Evolutionary conservation across 345 rosid species (phyloP).

Genomic region (Sapria himalayana): DNA sequence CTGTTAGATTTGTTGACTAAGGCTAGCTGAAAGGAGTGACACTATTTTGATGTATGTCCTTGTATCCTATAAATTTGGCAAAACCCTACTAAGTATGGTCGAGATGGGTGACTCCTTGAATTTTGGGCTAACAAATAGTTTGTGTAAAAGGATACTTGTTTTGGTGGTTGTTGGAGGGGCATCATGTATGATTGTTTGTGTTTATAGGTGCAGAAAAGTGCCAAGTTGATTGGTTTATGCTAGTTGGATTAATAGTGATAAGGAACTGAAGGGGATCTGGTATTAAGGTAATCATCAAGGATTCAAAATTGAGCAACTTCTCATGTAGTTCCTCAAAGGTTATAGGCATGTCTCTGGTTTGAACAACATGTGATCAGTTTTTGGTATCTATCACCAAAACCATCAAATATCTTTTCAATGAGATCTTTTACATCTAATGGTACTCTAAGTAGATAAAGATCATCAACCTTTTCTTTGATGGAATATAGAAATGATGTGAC

Average conservation of each 20-base stretch:
- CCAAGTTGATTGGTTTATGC: not conserved
- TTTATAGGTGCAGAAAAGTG: not conserved
- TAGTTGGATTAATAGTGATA: not conserved
- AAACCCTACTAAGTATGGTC: no score
- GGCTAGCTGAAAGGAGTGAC: no score
- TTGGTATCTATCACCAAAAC: not conserved
- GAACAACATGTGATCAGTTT: not conserved
- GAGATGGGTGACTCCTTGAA: no score
- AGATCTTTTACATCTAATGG: not conserved
- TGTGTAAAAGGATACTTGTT: not conserved
- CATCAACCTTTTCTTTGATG: no score
- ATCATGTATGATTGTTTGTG: not conserved
- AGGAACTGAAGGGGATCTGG: not conserved
- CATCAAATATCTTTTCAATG: not conserved
- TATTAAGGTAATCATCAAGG: not conserved
- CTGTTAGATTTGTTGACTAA: no score
- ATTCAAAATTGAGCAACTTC: not conserved
- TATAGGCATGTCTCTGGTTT: not conserved
- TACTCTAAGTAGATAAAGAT: not conserved
- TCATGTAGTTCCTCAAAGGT: constrained; percentile 1
- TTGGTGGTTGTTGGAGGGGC: not conserved
- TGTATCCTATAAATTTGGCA: no score
- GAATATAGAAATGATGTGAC: not conserved
- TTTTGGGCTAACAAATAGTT: no score
- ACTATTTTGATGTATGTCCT: no score